Evolutionary conservation across 306 rosid species (phyloP).

Genomic region (Arachis hypogaea): DNA sequence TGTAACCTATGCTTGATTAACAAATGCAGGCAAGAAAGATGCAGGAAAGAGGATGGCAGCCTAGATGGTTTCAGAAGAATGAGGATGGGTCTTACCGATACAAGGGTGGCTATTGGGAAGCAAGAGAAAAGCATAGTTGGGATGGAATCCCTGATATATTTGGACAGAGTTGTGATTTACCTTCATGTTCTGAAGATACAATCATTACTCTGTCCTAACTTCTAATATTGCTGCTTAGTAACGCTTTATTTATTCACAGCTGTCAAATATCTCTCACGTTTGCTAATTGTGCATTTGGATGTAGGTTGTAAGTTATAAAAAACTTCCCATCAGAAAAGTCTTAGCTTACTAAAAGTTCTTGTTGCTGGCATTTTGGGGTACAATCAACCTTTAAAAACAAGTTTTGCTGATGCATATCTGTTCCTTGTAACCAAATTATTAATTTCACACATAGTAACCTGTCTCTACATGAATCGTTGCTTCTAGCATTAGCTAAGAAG

Average conservation of each 20-base stretch:
- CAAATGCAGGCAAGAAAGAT: conserved; percentile 84
- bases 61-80: conserved; percentile 88
- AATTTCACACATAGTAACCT: background rate
- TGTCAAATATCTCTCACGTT: conserved; percentile 15
- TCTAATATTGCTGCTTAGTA: conserved; percentile 35
- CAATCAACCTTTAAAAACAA: conserved; percentile 5
- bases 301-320: conserved; percentile 46
- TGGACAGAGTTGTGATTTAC: conserved; percentile 69
- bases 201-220: too few relatives aligned
- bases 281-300: conserved; percentile 40
- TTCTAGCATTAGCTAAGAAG: background rate
- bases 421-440: background rate
- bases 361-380: conserved; percentile 20
- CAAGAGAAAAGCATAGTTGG: conserved; percentile 76
- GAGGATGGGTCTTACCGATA: conserved; percentile 90
- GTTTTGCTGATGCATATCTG: conserved; percentile 5
- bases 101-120: conserved; percentile 92
- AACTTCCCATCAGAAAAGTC: conserved; percentile 15
- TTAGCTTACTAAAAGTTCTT: conserved; percentile 15
- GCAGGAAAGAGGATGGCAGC: conserved; percentile 99
- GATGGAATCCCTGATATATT: conserved; percentile 82
- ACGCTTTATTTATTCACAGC: conserved; percentile 13
- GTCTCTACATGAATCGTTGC: background rate
- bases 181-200: conserved; percentile 67
- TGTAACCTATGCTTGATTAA: conserved; percentile 23